Evolutionary conservation across 108 stramenopile species (phyloP), one percentile per base, ranked within the genome.

Genomic region (Heterococcus sp.): DNA sequence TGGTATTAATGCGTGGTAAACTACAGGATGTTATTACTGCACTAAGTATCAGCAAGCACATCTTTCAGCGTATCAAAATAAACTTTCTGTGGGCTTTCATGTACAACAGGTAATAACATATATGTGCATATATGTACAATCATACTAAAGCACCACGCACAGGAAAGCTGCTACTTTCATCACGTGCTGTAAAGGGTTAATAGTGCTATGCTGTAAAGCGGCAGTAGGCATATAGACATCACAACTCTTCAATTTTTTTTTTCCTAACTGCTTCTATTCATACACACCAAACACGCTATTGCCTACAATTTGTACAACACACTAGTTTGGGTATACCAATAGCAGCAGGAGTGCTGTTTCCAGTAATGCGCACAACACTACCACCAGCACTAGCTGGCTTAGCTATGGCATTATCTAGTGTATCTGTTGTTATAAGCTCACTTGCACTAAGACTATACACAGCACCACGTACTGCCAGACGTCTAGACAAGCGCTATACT

Each of bases 261-360:
- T n/a, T n/a, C n/a, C n/a, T n/a, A n/a, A n/a, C n/a, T n/a, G n/a
- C n/a, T n/a, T n/a, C n/a, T n/a, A n/a, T n/a, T n/a, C n/a, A n/a
- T n/a, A n/a, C n/a, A n/a, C n/a, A n/a, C n/a, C n/a, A n/a, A n/a
- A n/a, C n/a, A n/a, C n/a, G n/a, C n/a, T n/a, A n/a, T n/a, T n/a
- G n/a, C n/a, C n/a, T 28, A 34, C 2, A n/a, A 69, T 34, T 30
- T 40, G 46, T 40, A 63, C 65, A 38, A 32, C 69, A 76, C 37
- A 76, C 67, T 58, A 77, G 36, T 4, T 26, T 77, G 26, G 68
- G 69, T 65, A 91, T 99, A 28, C 98, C 98, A 0, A 75, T 98
- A 8, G 98, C 98, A 0, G 95, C 96, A 11, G 98, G 98, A 14
- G 87, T 90, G 0, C 88, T 96, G 28, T 97, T 92, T 81, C 96